Evolutionary conservation across 225 moss, liverwort and hornwort genomes (phyloP).

Genomic region (Takakia lepidozioides): DNA sequence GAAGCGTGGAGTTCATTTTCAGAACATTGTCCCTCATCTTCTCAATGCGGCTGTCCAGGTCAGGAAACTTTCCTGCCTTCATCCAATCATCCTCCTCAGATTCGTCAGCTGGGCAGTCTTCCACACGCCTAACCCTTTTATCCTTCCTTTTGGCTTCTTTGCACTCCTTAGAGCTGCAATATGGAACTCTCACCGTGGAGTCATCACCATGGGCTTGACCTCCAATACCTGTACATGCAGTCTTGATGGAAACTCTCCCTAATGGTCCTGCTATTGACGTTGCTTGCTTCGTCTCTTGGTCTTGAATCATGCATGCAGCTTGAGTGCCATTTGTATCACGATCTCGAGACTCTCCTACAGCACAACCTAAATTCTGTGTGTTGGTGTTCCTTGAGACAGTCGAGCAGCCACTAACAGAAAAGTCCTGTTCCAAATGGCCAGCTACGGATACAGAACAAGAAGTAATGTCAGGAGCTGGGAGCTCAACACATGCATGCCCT

Average conservation of each 20-base stretch:
- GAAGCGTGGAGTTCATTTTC: slow-evolving; percentile 37
- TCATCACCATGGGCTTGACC: no score
- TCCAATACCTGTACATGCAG: slow-evolving; percentile 5
- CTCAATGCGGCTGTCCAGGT: slow-evolving; percentile 88
- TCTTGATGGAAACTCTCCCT: slow-evolving; percentile 1
- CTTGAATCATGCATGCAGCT: no score
- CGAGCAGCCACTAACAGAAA: no score
- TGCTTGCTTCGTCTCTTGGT: slow-evolving; percentile 8
- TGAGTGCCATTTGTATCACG: no score
- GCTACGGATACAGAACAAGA: no score
- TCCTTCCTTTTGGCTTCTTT: slow-evolving; percentile 11
- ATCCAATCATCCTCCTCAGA: slow-evolving; percentile 81
- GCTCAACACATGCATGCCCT: no score
- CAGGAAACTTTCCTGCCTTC: slow-evolving; percentile 69
- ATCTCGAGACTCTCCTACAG: no score
- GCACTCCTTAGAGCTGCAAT: no score
- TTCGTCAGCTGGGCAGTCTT: slow-evolving; percentile 21
- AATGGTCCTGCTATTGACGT: slow-evolving; percentile 4
- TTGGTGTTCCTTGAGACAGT: no score
- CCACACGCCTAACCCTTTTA: slow-evolving; percentile 2
- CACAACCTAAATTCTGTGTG: no score
- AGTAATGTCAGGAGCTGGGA: no score
- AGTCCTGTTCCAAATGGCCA: no score
- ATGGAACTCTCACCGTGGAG: slow-evolving; percentile 3
- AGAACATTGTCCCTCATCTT: slow-evolving; percentile 60